Percentiles rank a stretch among this genome's conserved stretches.
phyloP scores from a whole-genome alignment of 352 stramenopile species.

The Phytophthora litchii region DNA sequence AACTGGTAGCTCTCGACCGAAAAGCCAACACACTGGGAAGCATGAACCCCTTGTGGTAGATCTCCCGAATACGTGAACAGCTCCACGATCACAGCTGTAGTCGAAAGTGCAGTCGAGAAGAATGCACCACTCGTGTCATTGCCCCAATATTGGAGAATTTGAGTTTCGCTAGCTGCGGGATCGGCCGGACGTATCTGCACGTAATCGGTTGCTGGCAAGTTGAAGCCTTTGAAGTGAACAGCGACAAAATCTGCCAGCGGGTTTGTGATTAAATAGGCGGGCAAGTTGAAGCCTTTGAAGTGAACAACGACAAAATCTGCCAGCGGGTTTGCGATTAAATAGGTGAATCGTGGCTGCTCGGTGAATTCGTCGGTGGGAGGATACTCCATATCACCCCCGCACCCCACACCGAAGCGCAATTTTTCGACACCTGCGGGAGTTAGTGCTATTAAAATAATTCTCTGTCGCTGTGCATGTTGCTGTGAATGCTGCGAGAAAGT shows the following conservation, averaged over 20 bases:
- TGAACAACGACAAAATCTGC: slow-evolving; percentile 65
- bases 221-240: slow-evolving; percentile 69
- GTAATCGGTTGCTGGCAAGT: slow-evolving; percentile 59
- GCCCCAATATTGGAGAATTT: slow-evolving; percentile 38
- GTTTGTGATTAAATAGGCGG: slow-evolving; percentile 49
- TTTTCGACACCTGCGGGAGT: slow-evolving; percentile 15
- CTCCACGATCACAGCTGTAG: slow-evolving; percentile 50
- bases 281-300: slow-evolving; percentile 70
- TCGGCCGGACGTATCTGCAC: slow-evolving; percentile 48
- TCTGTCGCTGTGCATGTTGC: slow-evolving; percentile 5
- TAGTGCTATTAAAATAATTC: slow-evolving; percentile 12
- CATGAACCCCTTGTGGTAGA: slow-evolving; percentile 6
- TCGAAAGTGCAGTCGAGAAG: slow-evolving; percentile 40
- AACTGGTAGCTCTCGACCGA: slow-evolving; percentile 52
- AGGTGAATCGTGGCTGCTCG: slow-evolving; percentile 39
- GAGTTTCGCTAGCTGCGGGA: slow-evolving; percentile 25
- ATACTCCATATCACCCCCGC: slow-evolving; percentile 32
- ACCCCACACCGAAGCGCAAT: slow-evolving; percentile 40
- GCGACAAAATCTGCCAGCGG: slow-evolving; percentile 54
- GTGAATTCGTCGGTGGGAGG: slow-evolving; percentile 22
- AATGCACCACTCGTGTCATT: slow-evolving; percentile 35
- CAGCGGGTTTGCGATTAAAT: slow-evolving; percentile 43
- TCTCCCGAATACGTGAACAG: slow-evolving; percentile 38
- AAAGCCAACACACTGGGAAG: slow-evolving; percentile 49
- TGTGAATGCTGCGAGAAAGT: slow-evolving; percentile 7